Evolutionary conservation across 352 stramenopile genomes (phyloP).

Genomic region (Phytophthora pisi): DNA sequence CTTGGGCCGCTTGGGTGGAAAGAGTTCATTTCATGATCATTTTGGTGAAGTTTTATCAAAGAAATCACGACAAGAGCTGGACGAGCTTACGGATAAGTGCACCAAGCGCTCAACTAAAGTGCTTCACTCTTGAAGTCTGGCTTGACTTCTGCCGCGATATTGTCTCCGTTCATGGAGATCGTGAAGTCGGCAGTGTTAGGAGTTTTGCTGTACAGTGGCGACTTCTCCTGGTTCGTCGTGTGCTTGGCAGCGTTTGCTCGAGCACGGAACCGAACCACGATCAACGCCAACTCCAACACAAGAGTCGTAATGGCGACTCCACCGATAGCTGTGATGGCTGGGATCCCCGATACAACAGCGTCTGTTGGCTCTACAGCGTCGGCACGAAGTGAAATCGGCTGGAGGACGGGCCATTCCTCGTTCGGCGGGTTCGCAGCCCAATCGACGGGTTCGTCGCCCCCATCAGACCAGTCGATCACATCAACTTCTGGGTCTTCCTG

Average conservation of each 20-base stretch:
- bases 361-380: not conserved
- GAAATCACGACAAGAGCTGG: not conserved
- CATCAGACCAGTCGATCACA: not conserved
- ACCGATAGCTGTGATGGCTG: conserved; percentile 2
- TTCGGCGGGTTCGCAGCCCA: not conserved
- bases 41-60: not conserved
- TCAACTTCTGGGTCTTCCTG: not conserved
- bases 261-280: conserved; percentile 2
- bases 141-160: conserved; percentile 4
- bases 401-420: not conserved
- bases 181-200: conserved; percentile 19
- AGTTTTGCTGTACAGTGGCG: conserved; percentile 12
- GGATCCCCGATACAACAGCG: not conserved
- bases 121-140: conserved; percentile 14
- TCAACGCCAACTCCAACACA: conserved; percentile 4
- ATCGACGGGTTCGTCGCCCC: not conserved
- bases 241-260: conserved; percentile 6
- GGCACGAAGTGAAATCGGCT: not conserved
- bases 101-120: conserved; percentile 9
- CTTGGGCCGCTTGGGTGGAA: no score
- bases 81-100: not conserved
- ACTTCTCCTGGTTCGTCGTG: conserved; percentile 6
- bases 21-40: not conserved
- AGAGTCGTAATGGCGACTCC: conserved; percentile 5
- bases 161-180: conserved; percentile 21